Evolutionary conservation across 192 early-diverging fungal species (phyloP), one percentile per base, ranked within the genome.

Genomic region (Backusella circina): DNA sequence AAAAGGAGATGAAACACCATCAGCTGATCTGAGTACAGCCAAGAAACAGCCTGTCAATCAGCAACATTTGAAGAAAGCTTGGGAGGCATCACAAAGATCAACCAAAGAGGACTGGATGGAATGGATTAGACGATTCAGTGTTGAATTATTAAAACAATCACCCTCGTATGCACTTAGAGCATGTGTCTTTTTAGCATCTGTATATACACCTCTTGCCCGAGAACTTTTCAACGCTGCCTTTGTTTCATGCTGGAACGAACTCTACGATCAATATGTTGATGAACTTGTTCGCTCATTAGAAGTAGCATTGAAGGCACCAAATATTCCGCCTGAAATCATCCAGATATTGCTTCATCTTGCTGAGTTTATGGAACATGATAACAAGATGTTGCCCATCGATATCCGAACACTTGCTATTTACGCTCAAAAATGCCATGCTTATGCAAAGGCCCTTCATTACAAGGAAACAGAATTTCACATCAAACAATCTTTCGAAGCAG

Each of bases 301-400:
- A 77, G 93, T 89, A 2, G 97, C 95, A 3, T 84, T 98, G 3
- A 88, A 86, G 4, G 90, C 94, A 8, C 84, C 86, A 5, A 94
- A 92, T 57, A 95, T 95, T 47, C 95, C 97, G n/a, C 90, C 95
- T 0, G 96, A 99, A 74, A 94, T 98, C 44, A 85, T 95, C 77
- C 94, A 96, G 77, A 92, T 90, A 0, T 85, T 99, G 23, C 87
- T 99, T 38, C 96, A 97, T 66, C 88, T 99, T 35, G 97, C 97
- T 5, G 98, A 97, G 79, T 98, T 96, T 70, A 99, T 99, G 98
- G 98, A 99, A 85, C 95, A 96, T 71, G 96, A 99, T 76, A 94
- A 97, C 77, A 96, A 97, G 76, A 89, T 95, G 8, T 84, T 98
- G 10, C 96, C 96, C 1, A 98, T 98, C 73, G 95, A 97, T 70